A percentile compares a stretch with the other conserved stretches of the same genome.
These are phyloP conservation scores for Ocimum tenuiflorum DNA, from an alignment of 257 asterid genomes.

Conservation along the genomic window DNA sequence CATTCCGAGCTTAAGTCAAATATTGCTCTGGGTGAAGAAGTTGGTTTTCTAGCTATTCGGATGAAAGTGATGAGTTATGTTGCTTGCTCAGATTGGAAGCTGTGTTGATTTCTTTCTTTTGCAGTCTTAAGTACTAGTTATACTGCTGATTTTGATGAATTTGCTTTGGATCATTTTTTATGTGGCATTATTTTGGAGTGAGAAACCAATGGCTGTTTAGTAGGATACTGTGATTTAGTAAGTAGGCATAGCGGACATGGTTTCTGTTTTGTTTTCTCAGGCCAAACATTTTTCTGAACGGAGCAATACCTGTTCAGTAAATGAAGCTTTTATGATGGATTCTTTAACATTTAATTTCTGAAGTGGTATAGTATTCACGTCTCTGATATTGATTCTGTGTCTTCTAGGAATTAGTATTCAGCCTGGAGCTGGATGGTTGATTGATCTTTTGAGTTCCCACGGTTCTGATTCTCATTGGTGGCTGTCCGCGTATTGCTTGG, in stretches of 20 bases:
- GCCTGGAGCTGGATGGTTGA: conserved; percentile 16
- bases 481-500: not conserved
- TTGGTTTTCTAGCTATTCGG: not conserved
- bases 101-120: not conserved
- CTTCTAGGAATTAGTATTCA: conserved; percentile 25
- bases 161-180: not conserved
- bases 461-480: not conserved
- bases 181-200: not conserved
- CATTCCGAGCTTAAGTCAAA: not conserved
- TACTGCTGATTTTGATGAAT: not conserved
- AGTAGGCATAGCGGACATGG: conserved; percentile 1
- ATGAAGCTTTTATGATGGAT: not conserved
- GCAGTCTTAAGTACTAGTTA: not conserved
- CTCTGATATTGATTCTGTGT: conserved; percentile 3
- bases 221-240: conserved; percentile 11
- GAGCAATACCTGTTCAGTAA: conserved; percentile 4
- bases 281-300: not conserved
- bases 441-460: conserved; percentile 13
- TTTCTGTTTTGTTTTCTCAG: not conserved
- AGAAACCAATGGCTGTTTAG: conserved; percentile 4
- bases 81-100: not conserved
- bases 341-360: not conserved
- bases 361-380: not conserved
- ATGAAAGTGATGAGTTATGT: not conserved
- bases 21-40: not conserved